Percentiles rank a stretch among this genome's conserved stretches.
phyloP scores from a whole-genome alignment of 164 flowering plant genomes.

The Aristolochia californica region DNA sequence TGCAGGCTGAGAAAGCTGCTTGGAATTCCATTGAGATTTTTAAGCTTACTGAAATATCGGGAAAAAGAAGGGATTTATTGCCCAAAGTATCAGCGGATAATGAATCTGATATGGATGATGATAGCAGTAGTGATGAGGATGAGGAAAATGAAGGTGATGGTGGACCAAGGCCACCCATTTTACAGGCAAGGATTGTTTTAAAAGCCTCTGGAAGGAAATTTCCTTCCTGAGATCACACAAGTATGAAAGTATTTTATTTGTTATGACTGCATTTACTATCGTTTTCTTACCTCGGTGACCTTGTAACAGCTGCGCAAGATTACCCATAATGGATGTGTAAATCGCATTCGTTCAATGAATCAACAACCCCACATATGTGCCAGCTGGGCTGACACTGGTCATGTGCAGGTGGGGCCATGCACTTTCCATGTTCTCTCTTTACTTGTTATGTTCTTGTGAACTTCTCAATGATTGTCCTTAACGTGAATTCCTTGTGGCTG shows the following conservation, averaged over 20 bases:
- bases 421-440: not conserved
- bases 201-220: not conserved
- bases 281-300: not conserved
- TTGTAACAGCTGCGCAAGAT: constrained; percentile 61
- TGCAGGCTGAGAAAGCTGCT: constrained; percentile 71
- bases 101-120: constrained; percentile 51
- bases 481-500: not conserved
- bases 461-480: not conserved
- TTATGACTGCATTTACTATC: not conserved
- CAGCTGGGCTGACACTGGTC: constrained; percentile 86
- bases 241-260: not conserved
- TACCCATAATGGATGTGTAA: constrained; percentile 78
- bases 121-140: constrained; percentile 58
- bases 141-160: constrained; percentile 37
- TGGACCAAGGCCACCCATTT: constrained; percentile 41
- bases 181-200: constrained; percentile 43
- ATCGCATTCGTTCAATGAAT: constrained; percentile 82
- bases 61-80: constrained; percentile 64
- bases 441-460: not conserved
- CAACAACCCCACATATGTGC: constrained; percentile 92
- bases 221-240: not conserved
- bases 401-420: constrained; percentile 58
- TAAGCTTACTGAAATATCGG: constrained; percentile 66
- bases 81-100: constrained; percentile 33
- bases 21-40: constrained; percentile 68